Base-by-base conservation (phyloP, 2,329 filamentous ascomycete species). In the Teratosphaeria pseudoeucalypti region DNA sequence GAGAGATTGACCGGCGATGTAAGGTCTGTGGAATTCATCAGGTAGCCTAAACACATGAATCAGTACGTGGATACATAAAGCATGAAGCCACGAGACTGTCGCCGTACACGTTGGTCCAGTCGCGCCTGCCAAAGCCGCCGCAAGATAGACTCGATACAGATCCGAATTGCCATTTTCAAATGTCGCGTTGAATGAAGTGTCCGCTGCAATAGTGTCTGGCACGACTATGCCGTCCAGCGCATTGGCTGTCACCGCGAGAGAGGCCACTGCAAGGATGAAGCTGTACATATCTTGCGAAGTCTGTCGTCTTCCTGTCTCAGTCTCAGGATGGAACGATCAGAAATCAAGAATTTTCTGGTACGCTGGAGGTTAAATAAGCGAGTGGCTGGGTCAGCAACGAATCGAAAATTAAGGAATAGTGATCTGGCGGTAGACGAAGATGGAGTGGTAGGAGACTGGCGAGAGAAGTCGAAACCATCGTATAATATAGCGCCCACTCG, bases 71-170 rank as follows among this genome's bases (percentile, higher is more conserved):
- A 43, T 43, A 12, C 26, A 32, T 14, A 12, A 14, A 27, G 26
- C 29, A 16, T 19, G 29, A 29, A 16, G 6, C 26, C 2, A 19
- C 2, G 14, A 54, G 14, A 19, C 26, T 12, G 12, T 54, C 11
- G 37, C 56, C 62, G 26, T 62, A 69, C 70, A 74, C 9, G 65
- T 66, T 29, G 71, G 72, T 6, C 71, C 70, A 34, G 68, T 67
- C 59, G 62, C 67, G 52, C 70, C 70, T 6, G 70, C 63, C 11
- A 72, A 66, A 1, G 67, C 66, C 19, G 69, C 70, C 23, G 70
- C 68, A 26, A 74, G 69, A 61, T 71, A 74, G 55, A 73, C 64
- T 53, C 71, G 64, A 64, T 70, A 74, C 37, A 64, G 58, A 49
- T 58, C 54, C 39, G 65, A 61, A 57, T 67, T 67, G 56, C 61